Base-by-base conservation (phyloP, 2,329 filamentous ascomycete species). In the Diplodia scrobiculata region DNA sequence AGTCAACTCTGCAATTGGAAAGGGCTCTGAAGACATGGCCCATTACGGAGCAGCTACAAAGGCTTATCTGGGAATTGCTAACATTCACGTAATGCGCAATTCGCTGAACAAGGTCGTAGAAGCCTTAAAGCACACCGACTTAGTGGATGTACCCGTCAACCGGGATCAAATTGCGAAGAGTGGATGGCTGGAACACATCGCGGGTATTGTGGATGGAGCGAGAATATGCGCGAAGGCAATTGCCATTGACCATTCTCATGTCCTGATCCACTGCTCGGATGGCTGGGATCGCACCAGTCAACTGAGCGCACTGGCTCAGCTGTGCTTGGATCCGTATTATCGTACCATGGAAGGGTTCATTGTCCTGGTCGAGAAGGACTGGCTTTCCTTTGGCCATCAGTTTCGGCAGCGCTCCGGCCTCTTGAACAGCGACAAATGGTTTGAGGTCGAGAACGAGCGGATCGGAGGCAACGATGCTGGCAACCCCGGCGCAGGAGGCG, bases 201-300 rank as follows among this genome's bases (percentile, higher is more conserved):
- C 86, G 25, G 88, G 89, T 32, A 87, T 99, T 53, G 81, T 99
- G 17, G 91, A 95, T 68, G 95, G 95, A 0, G 89, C 92, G 5
- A 86, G 88, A 58, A 82, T 96, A 66, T 96, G 98, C 71, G 90
- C 93, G 34, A 85, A 91, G 36, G 91, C 95, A 72, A 89, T 99
- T 38, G 95, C 92, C 34, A 88, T 98, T 67, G 90, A 92, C 70
- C 94, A 97, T 74, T 97, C 93, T 1, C 92, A 99, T 75, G 94
- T 96, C 11, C 81, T 99, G 53, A 97, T 99, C 58, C 95, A 99
- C 78, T 99, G 95, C 78, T 98, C 95, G 1, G 95, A 99, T 78
- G 95, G 95, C 3, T 99, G 95, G 95, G 95, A 99, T 78, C 89
- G 95, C 60, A 99, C 95, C 7, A 94, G 92, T 73, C 95, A 99